These are phyloP conservation scores for Kokia cookei DNA, from an alignment of 441 rosid genomes.

Conservation along the genomic window DNA sequence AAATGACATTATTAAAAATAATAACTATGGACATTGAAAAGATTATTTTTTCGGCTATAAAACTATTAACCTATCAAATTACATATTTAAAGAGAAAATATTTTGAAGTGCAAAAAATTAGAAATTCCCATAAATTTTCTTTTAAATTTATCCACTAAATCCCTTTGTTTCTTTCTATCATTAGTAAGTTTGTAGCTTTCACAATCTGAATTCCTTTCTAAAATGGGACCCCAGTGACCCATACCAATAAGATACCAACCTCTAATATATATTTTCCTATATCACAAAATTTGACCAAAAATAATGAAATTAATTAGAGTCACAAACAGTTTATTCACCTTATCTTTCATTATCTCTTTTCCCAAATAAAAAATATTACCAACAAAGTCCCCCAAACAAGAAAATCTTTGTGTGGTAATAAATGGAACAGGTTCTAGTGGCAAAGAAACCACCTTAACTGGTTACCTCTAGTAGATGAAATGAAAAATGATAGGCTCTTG, in stretches of 20 bases:
- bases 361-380: not conserved
- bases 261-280: not conserved
- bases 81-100: too few species aligned
- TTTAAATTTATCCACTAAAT: not conserved
- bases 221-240: not conserved
- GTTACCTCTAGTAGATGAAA: slow-evolving; percentile 16
- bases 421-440: slow-evolving; percentile 13
- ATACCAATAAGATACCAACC: not conserved
- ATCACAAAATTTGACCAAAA: not conserved
- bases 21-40: too few species aligned
- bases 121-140: not conserved
- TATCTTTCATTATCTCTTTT: not conserved
- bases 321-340: slow-evolving; percentile 13
- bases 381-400: not conserved
- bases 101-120: not conserved
- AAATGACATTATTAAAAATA: too few species aligned
- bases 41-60: too few species aligned
- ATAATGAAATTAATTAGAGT: not conserved
- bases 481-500: not conserved
- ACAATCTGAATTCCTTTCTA: not conserved
- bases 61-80: too few species aligned
- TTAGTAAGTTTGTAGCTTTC: not conserved
- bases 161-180: too few species aligned
- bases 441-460: slow-evolving; percentile 11
- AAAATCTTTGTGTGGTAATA: slow-evolving; percentile 21